Evolutionary conservation across 768 basidiomycete genomes (phyloP).

Genomic region (Podaxis sp.): DNA sequence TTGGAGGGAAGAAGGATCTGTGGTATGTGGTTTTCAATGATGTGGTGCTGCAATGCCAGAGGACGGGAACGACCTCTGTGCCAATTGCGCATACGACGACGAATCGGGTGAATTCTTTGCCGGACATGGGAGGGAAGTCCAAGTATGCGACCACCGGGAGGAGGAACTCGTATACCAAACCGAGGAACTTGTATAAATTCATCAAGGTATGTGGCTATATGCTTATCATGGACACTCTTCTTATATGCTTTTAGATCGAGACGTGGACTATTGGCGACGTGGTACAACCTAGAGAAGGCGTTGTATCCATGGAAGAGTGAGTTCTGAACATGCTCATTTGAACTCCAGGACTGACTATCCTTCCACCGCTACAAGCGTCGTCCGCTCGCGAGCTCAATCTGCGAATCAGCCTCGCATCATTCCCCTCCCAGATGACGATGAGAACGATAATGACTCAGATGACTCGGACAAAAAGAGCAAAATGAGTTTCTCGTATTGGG

Average conservation of each 20-base stretch:
- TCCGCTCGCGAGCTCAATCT: slow-evolving; percentile 65
- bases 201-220: slow-evolving; percentile 60
- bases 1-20: slow-evolving; percentile 76
- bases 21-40: slow-evolving; percentile 98
- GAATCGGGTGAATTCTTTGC: slow-evolving; percentile 72
- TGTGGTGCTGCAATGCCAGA: slow-evolving; percentile 88
- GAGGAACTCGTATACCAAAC: slow-evolving; percentile 72
- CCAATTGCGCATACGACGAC: slow-evolving; percentile 70
- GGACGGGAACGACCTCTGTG: slow-evolving; percentile 84
- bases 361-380: slow-evolving; percentile 48
- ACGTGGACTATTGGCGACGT: slow-evolving; percentile 84
- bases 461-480: slow-evolving; percentile 89
- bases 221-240: not conserved
- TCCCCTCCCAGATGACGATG: slow-evolving; percentile 67
- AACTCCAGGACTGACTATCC: not conserved
- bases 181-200: slow-evolving; percentile 92
- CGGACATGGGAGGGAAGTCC: slow-evolving; percentile 80
- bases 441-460: slow-evolving; percentile 63
- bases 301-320: slow-evolving; percentile 90
- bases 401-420: slow-evolving; percentile 61
- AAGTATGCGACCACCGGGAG: slow-evolving; percentile 85
- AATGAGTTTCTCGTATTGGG: slow-evolving; percentile 95
- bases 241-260: slow-evolving; percentile 58
- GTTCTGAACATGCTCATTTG: slow-evolving; percentile 28
- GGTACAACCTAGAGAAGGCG: slow-evolving; percentile 72